Base-by-base conservation (phyloP, 208 protist genomes). In the Leishmania major region DNA sequence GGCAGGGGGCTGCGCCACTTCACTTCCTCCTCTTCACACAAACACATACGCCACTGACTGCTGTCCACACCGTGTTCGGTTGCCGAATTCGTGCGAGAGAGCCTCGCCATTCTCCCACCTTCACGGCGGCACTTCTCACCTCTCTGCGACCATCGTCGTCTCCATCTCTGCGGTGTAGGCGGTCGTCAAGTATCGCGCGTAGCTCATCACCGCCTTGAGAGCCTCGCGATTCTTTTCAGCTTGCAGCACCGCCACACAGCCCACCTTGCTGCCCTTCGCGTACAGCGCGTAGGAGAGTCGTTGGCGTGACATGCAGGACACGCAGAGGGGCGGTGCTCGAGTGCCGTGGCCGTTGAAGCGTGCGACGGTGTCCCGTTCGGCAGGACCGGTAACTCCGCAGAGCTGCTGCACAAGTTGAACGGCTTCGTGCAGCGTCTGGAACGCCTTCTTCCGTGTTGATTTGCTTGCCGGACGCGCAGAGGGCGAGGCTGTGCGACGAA, bases 201-300 rank as follows among this genome's bases (percentile, higher is more conserved):
- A 91, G 64, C 59, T 80, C 79, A 84, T 85, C 35, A 81, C 84
- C 69, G 77, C 89, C 84, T 78, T 87, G 49, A 89, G 62, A 35
- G 83, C 71, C 25, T 80, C 73, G 17, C 62, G 77, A 71, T 84
- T 74, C 47, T 86, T 87, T 75, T 93, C 92, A 10, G 87, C 87
- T 40, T 89, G 80, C 60, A 94, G 66, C 60, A 94, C 78, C 35
- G 81, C 84, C 11, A 95, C 89, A 49, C 86, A 87, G 51, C 82
- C 73, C 11, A 95, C 75, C 55, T 81, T 84, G 77, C 89, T 92
- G 10, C 87, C 78, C 69, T 95, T 93, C n/a, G 89, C 87, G 80
- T 87, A 89, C 49, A 95, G 73, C 31, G 92, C 92, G 79, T 94
- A 95, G n/a, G 92, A 85, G 17, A 95, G 77, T 51, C 89, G 79